A percentile compares a stretch with the other conserved stretches of the same genome.
phyloP scores from a whole-genome alignment of 371 early-diverging fungal species.

The Chytridiales sp. region DNA sequence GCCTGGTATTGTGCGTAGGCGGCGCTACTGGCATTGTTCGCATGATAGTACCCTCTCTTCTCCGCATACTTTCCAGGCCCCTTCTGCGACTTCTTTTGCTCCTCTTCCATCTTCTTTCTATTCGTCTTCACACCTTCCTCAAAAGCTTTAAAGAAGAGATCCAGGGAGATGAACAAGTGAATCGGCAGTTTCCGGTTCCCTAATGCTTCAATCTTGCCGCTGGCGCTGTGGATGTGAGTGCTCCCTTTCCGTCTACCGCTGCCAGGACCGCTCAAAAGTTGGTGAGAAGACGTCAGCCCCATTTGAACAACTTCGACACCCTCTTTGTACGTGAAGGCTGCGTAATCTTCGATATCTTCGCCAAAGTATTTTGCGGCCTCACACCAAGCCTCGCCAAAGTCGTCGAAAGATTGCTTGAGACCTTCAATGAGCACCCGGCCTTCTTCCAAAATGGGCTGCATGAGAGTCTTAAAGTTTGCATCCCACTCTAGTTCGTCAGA shows the following conservation, averaged over 20 bases:
- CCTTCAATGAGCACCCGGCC: slow-evolving; percentile 13
- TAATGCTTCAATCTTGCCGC: slow-evolving; percentile 1
- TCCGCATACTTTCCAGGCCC: no score
- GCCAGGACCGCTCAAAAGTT: no score
- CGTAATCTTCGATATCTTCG: slow-evolving; percentile 45
- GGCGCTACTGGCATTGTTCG: slow-evolving; percentile 7
- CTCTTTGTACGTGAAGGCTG: slow-evolving; percentile 16
- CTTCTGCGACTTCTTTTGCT: no score
- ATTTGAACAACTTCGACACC: slow-evolving; percentile 8
- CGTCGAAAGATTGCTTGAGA: slow-evolving; percentile 15
- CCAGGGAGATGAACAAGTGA: slow-evolving; percentile 42
- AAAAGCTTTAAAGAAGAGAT: slow-evolving; percentile 46
- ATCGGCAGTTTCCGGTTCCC: slow-evolving; percentile 34
- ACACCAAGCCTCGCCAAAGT: slow-evolving; percentile 32
- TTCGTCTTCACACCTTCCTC: slow-evolving; percentile 45
- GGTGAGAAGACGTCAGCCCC: not conserved
- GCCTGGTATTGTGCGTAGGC: no score
- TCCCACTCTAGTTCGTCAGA: slow-evolving; percentile 12
- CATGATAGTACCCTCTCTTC: no score
- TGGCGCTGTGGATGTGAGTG: no score
- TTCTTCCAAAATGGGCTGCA: slow-evolving; percentile 21
- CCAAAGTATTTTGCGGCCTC: slow-evolving; percentile 47
- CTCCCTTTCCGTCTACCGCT: no score
- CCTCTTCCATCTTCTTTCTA: slow-evolving; percentile 34
- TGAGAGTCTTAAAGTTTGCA: slow-evolving; percentile 9